phyloP scores from a whole-genome alignment of 2,329 filamentous ascomycete genomes.

The Aspergillus sp. region DNA sequence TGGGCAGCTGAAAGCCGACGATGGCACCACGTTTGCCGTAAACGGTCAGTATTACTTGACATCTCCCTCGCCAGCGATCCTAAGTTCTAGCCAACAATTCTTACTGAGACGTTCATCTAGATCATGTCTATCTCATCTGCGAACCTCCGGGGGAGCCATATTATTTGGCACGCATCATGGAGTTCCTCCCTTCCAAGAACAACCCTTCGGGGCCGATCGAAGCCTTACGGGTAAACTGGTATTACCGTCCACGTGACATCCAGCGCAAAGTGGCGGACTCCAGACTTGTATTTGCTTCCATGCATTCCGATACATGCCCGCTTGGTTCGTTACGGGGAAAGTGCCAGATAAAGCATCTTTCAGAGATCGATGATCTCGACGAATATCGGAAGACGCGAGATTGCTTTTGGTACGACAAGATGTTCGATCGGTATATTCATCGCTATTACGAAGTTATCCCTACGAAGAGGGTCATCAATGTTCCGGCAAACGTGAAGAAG shows the following conservation, averaged over 20 bases:
- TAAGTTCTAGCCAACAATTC: neutral
- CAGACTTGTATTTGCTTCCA: constrained; percentile 87
- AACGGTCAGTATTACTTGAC: constrained; percentile 68
- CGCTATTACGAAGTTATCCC: constrained; percentile 97
- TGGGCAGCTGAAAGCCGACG: constrained; percentile 80
- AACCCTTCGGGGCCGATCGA: constrained; percentile 72
- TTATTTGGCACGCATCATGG: constrained; percentile 97
- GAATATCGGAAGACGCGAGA: constrained; percentile 81
- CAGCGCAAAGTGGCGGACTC: constrained; percentile 88
- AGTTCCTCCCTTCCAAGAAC: constrained; percentile 83
- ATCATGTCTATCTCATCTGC: constrained; percentile 93
- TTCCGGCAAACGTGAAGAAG: constrained; percentile 90
- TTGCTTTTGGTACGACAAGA: constrained; percentile 94
- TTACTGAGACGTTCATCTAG: constrained; percentile 26
- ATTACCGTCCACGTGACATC: constrained; percentile 94
- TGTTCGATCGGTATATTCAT: constrained; percentile 97
- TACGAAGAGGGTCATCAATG: constrained; percentile 88
- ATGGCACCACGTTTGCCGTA: constrained; percentile 76
- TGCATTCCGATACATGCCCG: constrained; percentile 97
- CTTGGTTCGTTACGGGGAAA: constrained; percentile 89
- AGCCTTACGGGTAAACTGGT: constrained; percentile 93
- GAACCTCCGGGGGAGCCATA: constrained; percentile 97
- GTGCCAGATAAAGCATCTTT: constrained; percentile 84
- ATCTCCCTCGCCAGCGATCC: constrained; percentile 14
- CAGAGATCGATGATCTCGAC: constrained; percentile 78